These are phyloP conservation scores for Diaporthe capsici DNA, from an alignment of 2,329 filamentous ascomycete species.

Conservation along the genomic window DNA sequence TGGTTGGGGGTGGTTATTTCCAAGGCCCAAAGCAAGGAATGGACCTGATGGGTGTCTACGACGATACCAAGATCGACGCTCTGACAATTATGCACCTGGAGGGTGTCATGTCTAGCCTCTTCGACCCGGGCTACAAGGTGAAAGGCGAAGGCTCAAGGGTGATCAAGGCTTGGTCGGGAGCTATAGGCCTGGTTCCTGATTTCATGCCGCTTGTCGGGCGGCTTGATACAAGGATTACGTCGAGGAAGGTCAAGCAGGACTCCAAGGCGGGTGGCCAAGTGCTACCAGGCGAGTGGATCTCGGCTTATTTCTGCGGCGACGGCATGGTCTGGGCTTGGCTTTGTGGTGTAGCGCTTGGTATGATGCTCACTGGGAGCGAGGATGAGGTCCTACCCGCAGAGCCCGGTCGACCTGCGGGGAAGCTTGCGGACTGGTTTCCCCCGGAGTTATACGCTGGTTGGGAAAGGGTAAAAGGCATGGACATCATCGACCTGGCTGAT, in stretches of 20 bases:
- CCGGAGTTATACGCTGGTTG: constrained; percentile 52
- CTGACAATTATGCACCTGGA: constrained; percentile 56
- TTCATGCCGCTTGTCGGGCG: constrained; percentile 62
- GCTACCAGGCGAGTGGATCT: constrained; percentile 62
- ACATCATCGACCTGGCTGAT: constrained; percentile 53
- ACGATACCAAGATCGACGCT: constrained; percentile 59
- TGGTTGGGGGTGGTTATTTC: constrained; percentile 68
- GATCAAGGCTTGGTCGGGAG: constrained; percentile 64
- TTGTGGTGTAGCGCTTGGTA: constrained; percentile 61
- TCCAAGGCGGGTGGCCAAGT: not conserved
- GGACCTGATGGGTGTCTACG: constrained; percentile 61
- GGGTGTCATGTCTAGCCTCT: constrained; percentile 59
- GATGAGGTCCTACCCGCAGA: constrained; percentile 47
- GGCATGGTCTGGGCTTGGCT: constrained; percentile 70
- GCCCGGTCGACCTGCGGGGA: constrained; percentile 54
- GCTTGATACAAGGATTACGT: constrained; percentile 52
- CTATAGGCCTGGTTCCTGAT: constrained; percentile 64
- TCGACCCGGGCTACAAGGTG: constrained; percentile 55
- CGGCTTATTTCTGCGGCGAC: constrained; percentile 65
- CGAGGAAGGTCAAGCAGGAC: constrained; percentile 39
- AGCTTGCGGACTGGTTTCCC: constrained; percentile 58
- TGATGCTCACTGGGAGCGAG: constrained; percentile 60
- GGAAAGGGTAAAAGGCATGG: constrained; percentile 53
- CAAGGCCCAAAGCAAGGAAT: constrained; percentile 58
- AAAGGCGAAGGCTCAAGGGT: constrained; percentile 47